Conservation (phyloP, 306 rosid species). For the Rosa rugosa region DNA sequence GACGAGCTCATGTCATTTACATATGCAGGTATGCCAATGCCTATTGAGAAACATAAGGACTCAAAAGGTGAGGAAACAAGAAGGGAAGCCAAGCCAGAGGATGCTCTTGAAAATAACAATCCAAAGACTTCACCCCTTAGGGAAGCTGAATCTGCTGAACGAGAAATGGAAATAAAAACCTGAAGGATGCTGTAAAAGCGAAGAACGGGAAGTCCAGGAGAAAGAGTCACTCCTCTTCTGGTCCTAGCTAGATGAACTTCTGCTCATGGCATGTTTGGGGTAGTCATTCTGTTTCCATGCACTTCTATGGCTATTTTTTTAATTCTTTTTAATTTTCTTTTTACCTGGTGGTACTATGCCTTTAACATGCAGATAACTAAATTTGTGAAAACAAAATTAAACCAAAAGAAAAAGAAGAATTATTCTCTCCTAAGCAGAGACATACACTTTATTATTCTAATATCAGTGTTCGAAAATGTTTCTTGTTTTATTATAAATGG, state of each 20-base stretch:
- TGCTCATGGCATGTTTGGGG: neutral
- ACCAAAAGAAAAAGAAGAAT: neutral
- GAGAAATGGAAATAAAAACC: slow-evolving; percentile 51
- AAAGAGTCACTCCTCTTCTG: slow-evolving; percentile 43
- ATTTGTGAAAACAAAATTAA: neutral
- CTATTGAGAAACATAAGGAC: slow-evolving; percentile 33
- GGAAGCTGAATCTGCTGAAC: slow-evolving; percentile 25
- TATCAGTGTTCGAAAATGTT: neutral
- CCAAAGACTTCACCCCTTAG: slow-evolving; percentile 31
- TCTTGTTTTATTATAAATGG: neutral
- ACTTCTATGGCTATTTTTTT: neutral
- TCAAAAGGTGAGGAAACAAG: slow-evolving; percentile 26
- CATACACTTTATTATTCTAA: neutral
- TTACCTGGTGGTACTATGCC: neutral
- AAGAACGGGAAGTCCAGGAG: slow-evolving; percentile 52
- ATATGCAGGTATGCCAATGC: slow-evolving; percentile 45
- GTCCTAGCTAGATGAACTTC: slow-evolving; percentile 37
- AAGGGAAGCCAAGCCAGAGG: slow-evolving; percentile 34
- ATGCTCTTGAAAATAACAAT: slow-evolving; percentile 36
- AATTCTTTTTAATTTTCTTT: no score
- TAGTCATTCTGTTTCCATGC: neutral
- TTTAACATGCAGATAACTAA: neutral
- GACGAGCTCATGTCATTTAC: neutral
- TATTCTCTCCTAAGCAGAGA: neutral
- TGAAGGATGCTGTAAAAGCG: slow-evolving; percentile 81